Conservation (phyloP, 257 asterid genomes). For the Primulina tabacum region DNA sequence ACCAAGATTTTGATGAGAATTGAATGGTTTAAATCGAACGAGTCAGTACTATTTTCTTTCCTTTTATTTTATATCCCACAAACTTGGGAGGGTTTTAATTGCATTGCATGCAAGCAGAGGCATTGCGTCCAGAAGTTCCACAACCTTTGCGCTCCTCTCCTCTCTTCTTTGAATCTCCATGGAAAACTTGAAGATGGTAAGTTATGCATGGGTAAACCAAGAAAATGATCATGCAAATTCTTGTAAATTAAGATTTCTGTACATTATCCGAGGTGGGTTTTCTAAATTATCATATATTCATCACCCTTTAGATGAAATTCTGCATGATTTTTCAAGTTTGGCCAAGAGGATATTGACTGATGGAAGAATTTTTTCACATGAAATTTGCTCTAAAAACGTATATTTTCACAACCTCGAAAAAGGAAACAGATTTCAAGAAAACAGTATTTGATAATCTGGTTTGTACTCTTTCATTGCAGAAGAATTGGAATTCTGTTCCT, state of each 20-base stretch:
- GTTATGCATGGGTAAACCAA: background rate
- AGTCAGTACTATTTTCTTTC: background rate
- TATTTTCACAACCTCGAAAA: background rate
- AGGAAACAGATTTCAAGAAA: background rate
- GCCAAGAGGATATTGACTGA: conserved; percentile 23
- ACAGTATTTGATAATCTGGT: background rate
- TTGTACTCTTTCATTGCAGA: conserved; percentile 26
- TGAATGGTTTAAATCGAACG: conserved; percentile 1
- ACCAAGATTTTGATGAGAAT: background rate
- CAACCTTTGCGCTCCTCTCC: background rate
- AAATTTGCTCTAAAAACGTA: background rate
- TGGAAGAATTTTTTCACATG: background rate
- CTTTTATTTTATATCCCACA: conserved; percentile 18
- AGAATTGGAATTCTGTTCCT: conserved; percentile 36
- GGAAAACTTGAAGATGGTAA: background rate
- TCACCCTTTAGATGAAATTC: background rate
- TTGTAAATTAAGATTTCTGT: background rate
- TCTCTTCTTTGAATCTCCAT: conserved; percentile 4
- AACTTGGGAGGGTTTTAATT: background rate
- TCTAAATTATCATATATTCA: background rate
- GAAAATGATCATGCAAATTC: background rate
- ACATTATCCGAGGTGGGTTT: background rate
- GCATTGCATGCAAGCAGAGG: background rate
- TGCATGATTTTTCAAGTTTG: conserved; percentile 14
- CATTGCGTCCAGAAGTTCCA: background rate